These are phyloP conservation scores for Colletotrichum magnum DNA, from an alignment of 2,329 filamentous ascomycete genomes.

Conservation along the genomic window DNA sequence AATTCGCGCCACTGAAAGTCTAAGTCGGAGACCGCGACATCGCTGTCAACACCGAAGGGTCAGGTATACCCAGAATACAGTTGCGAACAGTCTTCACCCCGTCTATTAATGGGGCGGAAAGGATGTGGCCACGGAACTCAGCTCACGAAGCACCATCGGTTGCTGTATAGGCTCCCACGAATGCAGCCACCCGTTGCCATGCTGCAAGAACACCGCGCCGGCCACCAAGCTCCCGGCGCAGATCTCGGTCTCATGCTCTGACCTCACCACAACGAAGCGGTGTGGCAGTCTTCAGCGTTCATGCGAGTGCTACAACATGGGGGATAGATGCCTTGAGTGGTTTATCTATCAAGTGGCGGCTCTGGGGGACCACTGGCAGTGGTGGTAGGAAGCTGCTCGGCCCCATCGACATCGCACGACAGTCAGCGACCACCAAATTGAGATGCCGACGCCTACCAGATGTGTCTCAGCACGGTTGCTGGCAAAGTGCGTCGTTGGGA, in stretches of 20 bases:
- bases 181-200: conserved; percentile 27
- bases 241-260: conserved; percentile 2
- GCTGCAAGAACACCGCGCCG: conserved; percentile 1
- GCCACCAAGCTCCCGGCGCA: not conserved
- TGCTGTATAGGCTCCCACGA: not conserved
- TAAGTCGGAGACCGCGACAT: too few species aligned
- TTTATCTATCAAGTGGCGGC: not conserved
- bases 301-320: conserved; percentile 24
- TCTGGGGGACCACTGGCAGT: not conserved
- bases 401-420: conserved; percentile 29
- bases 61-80: not conserved
- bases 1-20: too few species aligned
- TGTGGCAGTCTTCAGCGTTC: conserved; percentile 28
- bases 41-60: not conserved
- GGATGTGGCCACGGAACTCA: not conserved
- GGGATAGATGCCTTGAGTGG: not conserved
- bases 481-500: conserved; percentile 18
- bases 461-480: conserved; percentile 23
- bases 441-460: conserved; percentile 27
- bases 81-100: not conserved
- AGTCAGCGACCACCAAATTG: conserved; percentile 28
- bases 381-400: not conserved
- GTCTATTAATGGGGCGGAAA: not conserved
- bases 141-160: conserved; percentile 4
- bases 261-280: conserved; percentile 21